Evolutionary conservation across 306 rosid species (phyloP), one percentile per base, ranked within the genome.

Genomic region (Senna tora): DNA sequence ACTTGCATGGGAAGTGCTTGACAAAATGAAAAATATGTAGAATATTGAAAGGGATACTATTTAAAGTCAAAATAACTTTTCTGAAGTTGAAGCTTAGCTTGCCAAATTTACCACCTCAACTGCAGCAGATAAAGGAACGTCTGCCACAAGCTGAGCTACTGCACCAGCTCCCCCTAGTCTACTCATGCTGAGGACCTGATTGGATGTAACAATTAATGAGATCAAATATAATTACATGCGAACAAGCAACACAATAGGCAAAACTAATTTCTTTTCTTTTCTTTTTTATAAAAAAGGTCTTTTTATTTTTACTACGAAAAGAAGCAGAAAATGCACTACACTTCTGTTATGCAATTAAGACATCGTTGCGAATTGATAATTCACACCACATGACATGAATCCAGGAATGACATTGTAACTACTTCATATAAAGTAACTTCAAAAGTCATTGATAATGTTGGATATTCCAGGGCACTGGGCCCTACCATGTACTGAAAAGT

Each of bases 141-240:
- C 99, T 47, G 97, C 92, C 10, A 95, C 97, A 78, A 95, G 99
- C 57, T 95, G 99, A 80, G 99, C 99, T 68, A 91, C 96, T 14
- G 96, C 99, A 16, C 97, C 96, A 33, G 99, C 92, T 79, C 96
- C 99, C 25, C 99, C 99, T 3, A 91, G 83, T 65, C 99, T 87
- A 76, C 99, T 95, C 99, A 95, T 89, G 82, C 99, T 95, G 73
- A 94, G 80, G 20, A 94, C 99, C 99, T 91, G 87, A 72, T 59
- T 56, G 49, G 67, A 64, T 28, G 46, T 19, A 55, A 32, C 51
- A 73, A n/a, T n/a, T n/a, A n/a, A 47, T 41, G 17, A 58, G 75
- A 60, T 65, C 63, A 43, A 70, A n/a, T n/a, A n/a, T n/a, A n/a
- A 65, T 63, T 46, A 30, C 46, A 67, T 72, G n/a, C n/a, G n/a